phyloP scores from a whole-genome alignment of 2,329 filamentous ascomycete genomes.

The Didymella glomerata region DNA sequence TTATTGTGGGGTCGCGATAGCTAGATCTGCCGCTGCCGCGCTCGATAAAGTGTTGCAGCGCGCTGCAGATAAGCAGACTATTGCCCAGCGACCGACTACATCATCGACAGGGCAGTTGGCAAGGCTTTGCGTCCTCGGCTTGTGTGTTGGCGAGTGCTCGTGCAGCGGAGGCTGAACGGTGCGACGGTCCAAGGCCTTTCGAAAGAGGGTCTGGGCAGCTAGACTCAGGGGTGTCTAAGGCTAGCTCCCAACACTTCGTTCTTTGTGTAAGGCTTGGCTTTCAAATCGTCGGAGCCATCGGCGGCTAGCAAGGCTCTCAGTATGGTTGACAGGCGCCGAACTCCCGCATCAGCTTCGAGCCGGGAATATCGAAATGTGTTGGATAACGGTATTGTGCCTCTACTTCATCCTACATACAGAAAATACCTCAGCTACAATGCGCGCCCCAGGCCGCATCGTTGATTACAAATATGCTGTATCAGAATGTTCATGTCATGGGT shows the following conservation, averaged over 20 bases:
- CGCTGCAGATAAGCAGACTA: constrained; percentile 15
- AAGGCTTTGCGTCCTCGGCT: constrained; percentile 12
- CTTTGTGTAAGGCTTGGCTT: constrained; percentile 14
- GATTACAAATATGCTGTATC: constrained; percentile 22
- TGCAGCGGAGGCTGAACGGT: constrained; percentile 10
- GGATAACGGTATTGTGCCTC: constrained; percentile 13
- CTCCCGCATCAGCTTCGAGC: not conserved
- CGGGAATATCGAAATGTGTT: not conserved
- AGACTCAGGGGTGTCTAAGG: constrained; percentile 12
- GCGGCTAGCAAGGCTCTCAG: not conserved
- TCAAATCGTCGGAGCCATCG: not conserved
- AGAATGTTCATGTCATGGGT: constrained; percentile 24
- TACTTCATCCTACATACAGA: constrained; percentile 17
- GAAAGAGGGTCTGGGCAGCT: constrained; percentile 12
- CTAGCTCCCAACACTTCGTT: constrained; percentile 17
- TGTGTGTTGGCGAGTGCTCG: constrained; percentile 10
- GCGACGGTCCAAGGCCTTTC: constrained; percentile 1
- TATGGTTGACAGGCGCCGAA: constrained; percentile 8
- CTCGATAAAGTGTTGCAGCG: constrained; percentile 4
- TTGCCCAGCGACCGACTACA: constrained; percentile 12
- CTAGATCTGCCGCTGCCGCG: not conserved
- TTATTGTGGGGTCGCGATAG: not conserved
- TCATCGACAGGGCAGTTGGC: constrained; percentile 2
- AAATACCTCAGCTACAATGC: constrained; percentile 12
- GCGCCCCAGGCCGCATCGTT: constrained; percentile 21